Conservation (phyloP, 2,329 filamentous ascomycete genomes). For the Microsporum ferrugineum region DNA sequence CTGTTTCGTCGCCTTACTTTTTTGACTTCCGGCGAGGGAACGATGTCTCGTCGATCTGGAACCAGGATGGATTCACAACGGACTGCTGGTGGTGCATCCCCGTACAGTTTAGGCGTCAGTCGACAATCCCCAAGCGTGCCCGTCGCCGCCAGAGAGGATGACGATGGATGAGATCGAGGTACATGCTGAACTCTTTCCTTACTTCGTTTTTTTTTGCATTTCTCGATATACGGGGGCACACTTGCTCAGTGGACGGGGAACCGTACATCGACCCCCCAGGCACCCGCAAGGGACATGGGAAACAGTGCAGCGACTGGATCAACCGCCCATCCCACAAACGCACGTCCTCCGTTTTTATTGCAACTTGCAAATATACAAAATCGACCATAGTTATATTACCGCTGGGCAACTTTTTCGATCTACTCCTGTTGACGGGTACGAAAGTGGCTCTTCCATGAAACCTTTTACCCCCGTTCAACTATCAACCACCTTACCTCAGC, state of each 20-base stretch:
- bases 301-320: neutral
- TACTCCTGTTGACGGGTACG: conserved; percentile 1
- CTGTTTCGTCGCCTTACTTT: conserved; percentile 22
- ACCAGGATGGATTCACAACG: conserved; percentile 5
- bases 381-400: neutral
- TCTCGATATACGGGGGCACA: neutral
- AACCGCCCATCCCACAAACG: neutral
- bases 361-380: neutral
- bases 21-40: conserved; percentile 15
- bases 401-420: conserved; percentile 4
- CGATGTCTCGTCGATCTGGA: conserved; percentile 13
- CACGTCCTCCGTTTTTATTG: neutral
- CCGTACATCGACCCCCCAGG: conserved; percentile 6
- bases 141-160: neutral
- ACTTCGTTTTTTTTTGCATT: neutral
- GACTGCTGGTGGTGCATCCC: conserved; percentile 6
- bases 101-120: neutral
- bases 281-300: conserved; percentile 5
- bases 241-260: conserved; percentile 11
- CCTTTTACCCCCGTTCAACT: neutral
- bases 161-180: conserved; percentile 1
- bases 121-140: neutral
- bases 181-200: neutral
- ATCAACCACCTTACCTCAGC: neutral
- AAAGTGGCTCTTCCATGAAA: conserved; percentile 3